Evolutionary conservation across 805 yeast species (phyloP), one percentile per base, ranked within the genome.

Genomic region (Kuraishia hungarica): DNA sequence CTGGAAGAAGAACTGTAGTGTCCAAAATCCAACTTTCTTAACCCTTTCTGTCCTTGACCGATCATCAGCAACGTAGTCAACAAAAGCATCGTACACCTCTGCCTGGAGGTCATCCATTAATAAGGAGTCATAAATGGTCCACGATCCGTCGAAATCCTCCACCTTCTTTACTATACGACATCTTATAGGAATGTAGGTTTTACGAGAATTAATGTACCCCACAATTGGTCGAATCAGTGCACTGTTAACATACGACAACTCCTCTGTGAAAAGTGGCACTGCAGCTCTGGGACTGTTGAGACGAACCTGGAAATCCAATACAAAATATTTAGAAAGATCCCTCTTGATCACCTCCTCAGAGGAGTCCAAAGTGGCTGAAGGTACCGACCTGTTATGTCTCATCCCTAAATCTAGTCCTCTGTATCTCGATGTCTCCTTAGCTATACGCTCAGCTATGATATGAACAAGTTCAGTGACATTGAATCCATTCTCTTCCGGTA

Each of bases 221-320:
- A 94, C 97, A 66, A 94, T 92, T 0, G 99, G 99, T 59, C 97
- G 76, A 54, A 94, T 87, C 56, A 94, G 74, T 0, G 99, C 97
- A 67, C 87, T 87, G 70, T 94, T 94, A 60, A 91, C 82, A 62
- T 93, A 92, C n/a, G 93, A 87, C 55, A 94, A 73, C 59, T 92
- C 97, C n/a, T 84, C 80, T 0, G 94, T 79, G 65, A 90, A 87
- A 60, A 93, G 76, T 0, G 99, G 99, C 0, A 96, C 89, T 23
- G 82, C 79, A 0, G 99, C 98, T 54, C 91, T 79, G 10, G 92
- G 96, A 64, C 93, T 88, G 64, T 88, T 89, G 60, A 94, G 77
- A 59, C 85, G 83, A 51, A 94, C 76, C 24, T 89, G 83, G 55
- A 91, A 76, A 61, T 94, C 96, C 71, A 94, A 78, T 7, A 89